Conservation (phyloP, 768 basidiomycete genomes). For the Phlegmacium glaucopus region DNA sequence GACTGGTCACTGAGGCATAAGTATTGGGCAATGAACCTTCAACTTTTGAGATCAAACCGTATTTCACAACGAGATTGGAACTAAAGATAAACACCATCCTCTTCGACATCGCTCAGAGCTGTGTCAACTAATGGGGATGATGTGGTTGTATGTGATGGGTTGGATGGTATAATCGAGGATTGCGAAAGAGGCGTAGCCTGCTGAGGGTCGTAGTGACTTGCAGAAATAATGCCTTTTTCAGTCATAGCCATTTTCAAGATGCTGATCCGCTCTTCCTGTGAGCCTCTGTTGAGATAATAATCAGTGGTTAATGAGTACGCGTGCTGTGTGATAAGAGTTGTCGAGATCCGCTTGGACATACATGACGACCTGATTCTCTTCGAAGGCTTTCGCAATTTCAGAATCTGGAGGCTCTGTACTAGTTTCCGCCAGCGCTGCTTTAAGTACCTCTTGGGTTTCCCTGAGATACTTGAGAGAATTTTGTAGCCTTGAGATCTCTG, state of each 20-base stretch:
- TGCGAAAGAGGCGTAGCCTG: slow-evolving; percentile 3
- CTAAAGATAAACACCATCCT: slow-evolving; percentile 20
- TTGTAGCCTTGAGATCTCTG: slow-evolving; percentile 75
- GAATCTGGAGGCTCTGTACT: slow-evolving; percentile 41
- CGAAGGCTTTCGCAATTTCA: slow-evolving; percentile 55
- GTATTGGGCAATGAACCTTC: too few species aligned
- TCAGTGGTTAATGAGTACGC: too few species aligned
- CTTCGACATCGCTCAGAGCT: slow-evolving; percentile 5
- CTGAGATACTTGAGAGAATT: slow-evolving; percentile 65
- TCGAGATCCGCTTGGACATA: slow-evolving; percentile 24
- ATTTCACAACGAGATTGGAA: background rate
- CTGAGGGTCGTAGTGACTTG: slow-evolving; percentile 43
- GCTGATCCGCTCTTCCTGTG: slow-evolving; percentile 72
- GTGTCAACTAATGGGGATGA: background rate
- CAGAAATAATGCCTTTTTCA: slow-evolving; percentile 52
- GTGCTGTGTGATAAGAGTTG: background rate
- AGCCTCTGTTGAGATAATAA: slow-evolving; percentile 43
- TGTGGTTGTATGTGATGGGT: slow-evolving; percentile 1
- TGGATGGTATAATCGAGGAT: background rate
- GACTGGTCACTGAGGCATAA: too few species aligned
- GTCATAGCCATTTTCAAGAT: slow-evolving; percentile 65
- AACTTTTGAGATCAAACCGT: too few species aligned
- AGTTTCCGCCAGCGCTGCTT: slow-evolving; percentile 39
- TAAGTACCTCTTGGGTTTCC: slow-evolving; percentile 58
- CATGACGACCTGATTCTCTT: slow-evolving; percentile 78